Conservation (phyloP, 768 basidiomycete genomes). For the Sarcodon aspratus region DNA sequence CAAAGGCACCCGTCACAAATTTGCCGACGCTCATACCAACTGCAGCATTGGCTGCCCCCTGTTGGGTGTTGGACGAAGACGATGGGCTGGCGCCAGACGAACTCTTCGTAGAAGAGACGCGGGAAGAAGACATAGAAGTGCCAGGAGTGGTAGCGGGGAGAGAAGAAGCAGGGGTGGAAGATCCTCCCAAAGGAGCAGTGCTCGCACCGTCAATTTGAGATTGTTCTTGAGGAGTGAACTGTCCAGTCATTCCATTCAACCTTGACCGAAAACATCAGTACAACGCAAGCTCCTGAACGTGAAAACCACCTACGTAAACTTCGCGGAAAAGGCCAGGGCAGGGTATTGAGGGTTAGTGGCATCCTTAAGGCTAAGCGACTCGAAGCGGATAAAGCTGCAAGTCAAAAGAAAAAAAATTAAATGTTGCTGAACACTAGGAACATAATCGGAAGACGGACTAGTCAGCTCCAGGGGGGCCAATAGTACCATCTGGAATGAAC, state of each 20-base stretch:
- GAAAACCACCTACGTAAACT: conserved; percentile 47
- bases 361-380: conserved; percentile 47
- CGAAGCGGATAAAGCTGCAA: conserved; percentile 66
- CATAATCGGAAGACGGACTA: conserved; percentile 32
- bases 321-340: conserved; percentile 66
- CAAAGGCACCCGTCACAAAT: not conserved
- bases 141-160: conserved; percentile 4
- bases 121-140: conserved; percentile 1
- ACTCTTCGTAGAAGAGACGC: not conserved
- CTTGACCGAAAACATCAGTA: conserved; percentile 20
- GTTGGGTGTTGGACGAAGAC: not conserved
- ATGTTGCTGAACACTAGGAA: not conserved
- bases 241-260: conserved; percentile 58
- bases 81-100: conserved; percentile 7
- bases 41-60: not conserved
- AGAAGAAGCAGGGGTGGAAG: conserved; percentile 16
- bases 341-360: conserved; percentile 38
- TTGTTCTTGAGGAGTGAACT: conserved; percentile 44
- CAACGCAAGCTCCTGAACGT: not conserved
- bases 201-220: conserved; percentile 52
- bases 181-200: conserved; percentile 40
- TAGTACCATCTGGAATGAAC: conserved; percentile 39
- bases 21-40: not conserved
- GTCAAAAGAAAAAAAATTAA: not conserved
- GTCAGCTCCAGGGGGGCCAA: conserved; percentile 41